Evolutionary conservation across 1,284 basidiomycete species (phyloP).

Genomic region (Porogramme epimiltina): DNA sequence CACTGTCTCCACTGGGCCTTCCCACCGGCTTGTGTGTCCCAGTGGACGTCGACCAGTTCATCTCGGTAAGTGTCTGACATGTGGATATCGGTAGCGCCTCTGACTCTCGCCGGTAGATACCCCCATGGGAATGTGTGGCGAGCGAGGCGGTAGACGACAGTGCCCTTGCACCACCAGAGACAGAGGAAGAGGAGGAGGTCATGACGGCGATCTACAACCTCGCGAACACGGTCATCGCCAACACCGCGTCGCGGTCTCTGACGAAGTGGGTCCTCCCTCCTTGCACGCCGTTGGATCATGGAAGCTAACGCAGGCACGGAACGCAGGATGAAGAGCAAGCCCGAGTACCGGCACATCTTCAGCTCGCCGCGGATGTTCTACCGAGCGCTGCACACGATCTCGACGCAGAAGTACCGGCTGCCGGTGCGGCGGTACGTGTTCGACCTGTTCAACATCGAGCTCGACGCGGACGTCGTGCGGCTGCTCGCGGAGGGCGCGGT

Average conservation of each 20-base stretch:
- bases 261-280: conserved; percentile 58
- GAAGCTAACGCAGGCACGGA: too few relatives aligned
- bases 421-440: conserved; percentile 91
- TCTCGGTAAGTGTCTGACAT: conserved; percentile 57
- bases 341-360: conserved; percentile 78
- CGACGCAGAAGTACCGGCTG: conserved; percentile 85
- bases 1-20: conserved; percentile 82
- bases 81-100: too few relatives aligned
- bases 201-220: conserved; percentile 91
- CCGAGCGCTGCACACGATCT: conserved; percentile 84
- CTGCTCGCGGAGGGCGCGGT: conserved; percentile 51
- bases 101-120: conserved; percentile 55
- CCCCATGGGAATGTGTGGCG: conserved; percentile 66
- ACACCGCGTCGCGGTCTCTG: conserved; percentile 86
- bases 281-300: too few relatives aligned
- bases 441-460: conserved; percentile 86
- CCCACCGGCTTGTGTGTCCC: conserved; percentile 93
- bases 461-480: conserved; percentile 61
- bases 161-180: conserved; percentile 65
- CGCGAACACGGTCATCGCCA: conserved; percentile 95
- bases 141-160: conserved; percentile 45
- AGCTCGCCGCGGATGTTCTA: conserved; percentile 79
- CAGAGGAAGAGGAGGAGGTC: conserved; percentile 82
- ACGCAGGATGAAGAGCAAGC: conserved; percentile 77
- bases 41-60: conserved; percentile 77